Base-by-base conservation (phyloP, 371 early-diverging fungal genomes). In the Hamiltosporidium magnivora region DNA sequence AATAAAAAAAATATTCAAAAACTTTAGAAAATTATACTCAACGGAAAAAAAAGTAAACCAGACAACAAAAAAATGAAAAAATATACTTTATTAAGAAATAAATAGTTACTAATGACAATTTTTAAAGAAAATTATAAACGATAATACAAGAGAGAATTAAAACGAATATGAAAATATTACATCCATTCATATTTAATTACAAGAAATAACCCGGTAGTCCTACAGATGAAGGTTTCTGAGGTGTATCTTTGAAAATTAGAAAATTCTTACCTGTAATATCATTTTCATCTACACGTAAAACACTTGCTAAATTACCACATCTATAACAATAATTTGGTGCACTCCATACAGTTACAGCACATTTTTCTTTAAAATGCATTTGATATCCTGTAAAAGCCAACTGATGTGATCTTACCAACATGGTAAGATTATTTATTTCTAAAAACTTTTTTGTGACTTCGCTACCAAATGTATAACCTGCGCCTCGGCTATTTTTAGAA, bases 361-460 rank as follows among this genome's bases (percentile, higher is more conserved):
- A 74, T 65, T 63, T 66, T 42, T 75, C 74, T 12, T 44, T 44
- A 64, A 70, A 77, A 61, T 80, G 75, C 68, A 76, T 76, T 58
- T 90, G 89, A 71, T 88, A 94, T 3, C 99, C 99, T 85, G 93
- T 94, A 93, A 89, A 93, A 77, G 95, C 97, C 54, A 97, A 86
- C 84, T 99, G 97, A 85, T 97, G 99, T 40, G 96, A 96, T 73
- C 99, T 85, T 46, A 94, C 91, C 79, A 99, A 91, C 62, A 96
- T 84, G 6, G 88, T 89, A 58, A 99, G 81, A 11, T 92, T 91
- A 83, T 99, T 97, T 83, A 88, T 91, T 79, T 92, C 88, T 84
- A 92, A 90, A 75, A 96, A 99, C 69, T 91, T 86, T 75, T 89
- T 87, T 11, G 89, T 86, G 60, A 92, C 87, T 79, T 91, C 89